Evolutionary conservation across 2,329 filamentous ascomycete genomes (phyloP).

Genomic region (Stagonosporopsis vannaccii): DNA sequence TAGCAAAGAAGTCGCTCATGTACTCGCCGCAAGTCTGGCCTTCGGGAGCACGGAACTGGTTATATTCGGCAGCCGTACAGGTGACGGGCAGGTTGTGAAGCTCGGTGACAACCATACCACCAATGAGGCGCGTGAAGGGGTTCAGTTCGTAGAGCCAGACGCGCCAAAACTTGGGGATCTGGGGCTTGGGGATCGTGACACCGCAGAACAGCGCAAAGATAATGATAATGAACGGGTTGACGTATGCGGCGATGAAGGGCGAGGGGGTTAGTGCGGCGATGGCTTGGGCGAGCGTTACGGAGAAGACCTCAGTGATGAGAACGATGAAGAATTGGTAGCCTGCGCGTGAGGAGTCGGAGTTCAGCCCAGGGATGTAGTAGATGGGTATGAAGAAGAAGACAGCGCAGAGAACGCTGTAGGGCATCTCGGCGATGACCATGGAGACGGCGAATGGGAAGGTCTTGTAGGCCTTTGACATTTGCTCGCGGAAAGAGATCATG

Average conservation of each 20-base stretch:
- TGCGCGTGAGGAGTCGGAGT: conserved; percentile 67
- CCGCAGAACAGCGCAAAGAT: conserved; percentile 87
- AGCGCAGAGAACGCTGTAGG: conserved; percentile 81
- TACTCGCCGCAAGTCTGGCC: conserved; percentile 77
- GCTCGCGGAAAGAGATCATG: conserved; percentile 85
- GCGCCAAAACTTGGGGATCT: conserved; percentile 81
- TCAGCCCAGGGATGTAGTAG: conserved; percentile 84
- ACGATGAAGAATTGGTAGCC: conserved; percentile 90
- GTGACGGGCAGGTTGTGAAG: conserved; percentile 70
- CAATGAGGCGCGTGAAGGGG: conserved; percentile 82
- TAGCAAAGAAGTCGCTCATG: conserved; percentile 73
- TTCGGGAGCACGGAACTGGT: conserved; percentile 70
- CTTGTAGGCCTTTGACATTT: conserved; percentile 85
- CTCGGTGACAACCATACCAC: conserved; percentile 80
- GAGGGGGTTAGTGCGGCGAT: conserved; percentile 79
- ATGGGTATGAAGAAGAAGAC: conserved; percentile 82
- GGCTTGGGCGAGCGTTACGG: conserved; percentile 76
- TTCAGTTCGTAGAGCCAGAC: conserved; percentile 83
- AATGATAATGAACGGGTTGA: conserved; percentile 71
- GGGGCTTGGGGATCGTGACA: conserved; percentile 78
- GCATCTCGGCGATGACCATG: conserved; percentile 83
- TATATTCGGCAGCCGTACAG: conserved; percentile 69
- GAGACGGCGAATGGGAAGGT: conserved; percentile 78
- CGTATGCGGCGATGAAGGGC: conserved; percentile 78
- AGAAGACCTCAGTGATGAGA: conserved; percentile 83